Evolutionary conservation across 805 yeast species (phyloP).

Genomic region (Kluyveromyces dobzhanskii): DNA sequence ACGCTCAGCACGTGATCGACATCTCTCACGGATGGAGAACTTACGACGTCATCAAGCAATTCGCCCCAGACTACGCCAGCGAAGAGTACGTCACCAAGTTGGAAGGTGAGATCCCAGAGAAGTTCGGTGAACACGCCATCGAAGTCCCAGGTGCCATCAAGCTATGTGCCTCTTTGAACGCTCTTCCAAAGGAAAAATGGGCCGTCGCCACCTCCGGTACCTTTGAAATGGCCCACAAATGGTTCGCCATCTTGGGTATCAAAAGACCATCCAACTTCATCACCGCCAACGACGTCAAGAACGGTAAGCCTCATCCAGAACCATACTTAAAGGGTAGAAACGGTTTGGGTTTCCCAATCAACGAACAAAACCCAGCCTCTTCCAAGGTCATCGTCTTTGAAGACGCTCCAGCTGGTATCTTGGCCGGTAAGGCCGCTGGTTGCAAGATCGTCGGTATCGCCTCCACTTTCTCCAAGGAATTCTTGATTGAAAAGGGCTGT

Average conservation of each 20-base stretch:
- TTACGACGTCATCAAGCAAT: slow-evolving; percentile 62
- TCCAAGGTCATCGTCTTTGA: slow-evolving; percentile 61
- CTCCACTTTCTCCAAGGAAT: slow-evolving; percentile 64
- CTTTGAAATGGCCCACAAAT: slow-evolving; percentile 62
- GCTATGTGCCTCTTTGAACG: slow-evolving; percentile 46
- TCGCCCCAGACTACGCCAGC: slow-evolving; percentile 68
- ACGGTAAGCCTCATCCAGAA: slow-evolving; percentile 83
- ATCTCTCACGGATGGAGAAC: slow-evolving; percentile 82
- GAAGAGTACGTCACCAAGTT: slow-evolving; percentile 55
- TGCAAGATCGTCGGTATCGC: slow-evolving; percentile 79
- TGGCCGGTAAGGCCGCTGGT: slow-evolving; percentile 78
- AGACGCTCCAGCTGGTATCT: slow-evolving; percentile 84
- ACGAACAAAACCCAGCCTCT: slow-evolving; percentile 29
- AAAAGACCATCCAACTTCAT: slow-evolving; percentile 67
- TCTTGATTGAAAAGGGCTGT: slow-evolving; percentile 69
- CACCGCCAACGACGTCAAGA: slow-evolving; percentile 69
- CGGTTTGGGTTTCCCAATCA: slow-evolving; percentile 31
- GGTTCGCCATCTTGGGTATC: slow-evolving; percentile 61
- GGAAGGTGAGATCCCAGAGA: slow-evolving; percentile 63
- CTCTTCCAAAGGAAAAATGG: slow-evolving; percentile 55
- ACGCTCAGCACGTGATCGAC: slow-evolving; percentile 62
- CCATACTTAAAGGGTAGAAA: slow-evolving; percentile 58
- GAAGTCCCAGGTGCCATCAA: slow-evolving; percentile 72
- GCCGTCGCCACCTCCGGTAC: slow-evolving; percentile 87
- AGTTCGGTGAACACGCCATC: slow-evolving; percentile 63